A percentile compares a stretch with the other conserved stretches of the same genome.
phyloP scores from a whole-genome alignment of 2,329 filamentous ascomycete genomes.

The Mycogone perniciosa region DNA sequence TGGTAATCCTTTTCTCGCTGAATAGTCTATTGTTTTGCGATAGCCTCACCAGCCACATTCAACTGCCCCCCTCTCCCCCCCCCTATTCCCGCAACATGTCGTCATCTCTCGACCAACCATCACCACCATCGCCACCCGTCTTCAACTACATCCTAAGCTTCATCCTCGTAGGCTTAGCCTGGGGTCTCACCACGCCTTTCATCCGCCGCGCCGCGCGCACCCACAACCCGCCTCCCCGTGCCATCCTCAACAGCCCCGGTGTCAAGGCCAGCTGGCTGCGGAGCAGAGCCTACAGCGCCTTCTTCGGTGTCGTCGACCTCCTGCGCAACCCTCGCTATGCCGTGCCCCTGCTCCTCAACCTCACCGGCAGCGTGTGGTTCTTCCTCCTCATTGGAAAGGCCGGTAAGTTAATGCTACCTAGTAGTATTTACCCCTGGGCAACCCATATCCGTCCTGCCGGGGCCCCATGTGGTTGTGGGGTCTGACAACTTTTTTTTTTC shows the following conservation, averaged over 20 bases:
- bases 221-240: slow-evolving; percentile 59
- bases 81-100: background rate
- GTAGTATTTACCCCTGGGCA: background rate
- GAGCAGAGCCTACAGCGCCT: slow-evolving; percentile 54
- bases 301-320: slow-evolving; percentile 72
- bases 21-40: too few relatives aligned
- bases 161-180: slow-evolving; percentile 82
- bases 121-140: slow-evolving; percentile 38
- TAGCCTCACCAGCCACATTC: too few relatives aligned
- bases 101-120: slow-evolving; percentile 1
- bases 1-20: too few relatives aligned
- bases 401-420: slow-evolving; percentile 49
- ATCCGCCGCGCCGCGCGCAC: slow-evolving; percentile 78
- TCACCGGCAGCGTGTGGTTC: slow-evolving; percentile 95
- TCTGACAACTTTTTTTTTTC: slow-evolving; percentile 27
- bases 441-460: background rate
- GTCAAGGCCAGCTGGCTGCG: slow-evolving; percentile 55
- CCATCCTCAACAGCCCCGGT: slow-evolving; percentile 44
- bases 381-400: slow-evolving; percentile 89
- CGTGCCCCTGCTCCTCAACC: slow-evolving; percentile 74
- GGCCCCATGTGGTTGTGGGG: background rate
- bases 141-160: slow-evolving; percentile 86
- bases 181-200: slow-evolving; percentile 89
- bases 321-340: slow-evolving; percentile 78
- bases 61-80: background rate